phyloP scores from a whole-genome alignment of 2,329 filamentous ascomycete genomes.

The Cytospora paraplurivora region DNA sequence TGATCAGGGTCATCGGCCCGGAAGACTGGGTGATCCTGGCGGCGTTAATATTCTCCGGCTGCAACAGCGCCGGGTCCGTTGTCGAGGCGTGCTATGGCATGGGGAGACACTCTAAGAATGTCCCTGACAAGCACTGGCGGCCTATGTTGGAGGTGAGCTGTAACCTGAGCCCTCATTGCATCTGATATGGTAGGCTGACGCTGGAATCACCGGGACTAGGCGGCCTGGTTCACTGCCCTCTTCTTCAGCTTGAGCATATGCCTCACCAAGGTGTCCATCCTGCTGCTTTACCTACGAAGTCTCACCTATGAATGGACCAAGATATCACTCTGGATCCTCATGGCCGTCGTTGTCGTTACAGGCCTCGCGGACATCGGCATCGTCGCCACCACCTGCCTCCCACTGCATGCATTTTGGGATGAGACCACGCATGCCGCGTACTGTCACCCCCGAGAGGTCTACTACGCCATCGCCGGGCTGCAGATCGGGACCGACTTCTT shows the following conservation, averaged over 20 bases:
- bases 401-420: slow-evolving; percentile 32
- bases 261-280: slow-evolving; percentile 34
- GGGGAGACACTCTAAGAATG: slow-evolving; percentile 9
- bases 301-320: slow-evolving; percentile 33
- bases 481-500: slow-evolving; percentile 35
- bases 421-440: background rate
- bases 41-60: slow-evolving; percentile 33
- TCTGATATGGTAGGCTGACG: background rate
- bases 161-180: background rate
- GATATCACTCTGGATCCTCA: slow-evolving; percentile 26
- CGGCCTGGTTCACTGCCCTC: slow-evolving; percentile 30
- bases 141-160: slow-evolving; percentile 16
- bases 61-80: slow-evolving; percentile 19
- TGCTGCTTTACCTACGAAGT: slow-evolving; percentile 35
- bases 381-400: slow-evolving; percentile 32
- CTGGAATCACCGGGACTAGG: background rate
- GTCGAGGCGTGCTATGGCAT: slow-evolving; percentile 16
- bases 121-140: background rate
- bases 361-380: slow-evolving; percentile 28
- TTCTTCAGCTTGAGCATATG: slow-evolving; percentile 33
- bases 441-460: slow-evolving; percentile 21
- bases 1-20: slow-evolving; percentile 39
- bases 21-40: slow-evolving; percentile 41
- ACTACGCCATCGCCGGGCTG: slow-evolving; percentile 31
- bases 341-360: slow-evolving; percentile 31